A percentile compares a stretch with the other conserved stretches of the same genome.
These are phyloP conservation scores for Candida taoyuanica DNA, from an alignment of 805 yeast genomes.

Conservation along the genomic window DNA sequence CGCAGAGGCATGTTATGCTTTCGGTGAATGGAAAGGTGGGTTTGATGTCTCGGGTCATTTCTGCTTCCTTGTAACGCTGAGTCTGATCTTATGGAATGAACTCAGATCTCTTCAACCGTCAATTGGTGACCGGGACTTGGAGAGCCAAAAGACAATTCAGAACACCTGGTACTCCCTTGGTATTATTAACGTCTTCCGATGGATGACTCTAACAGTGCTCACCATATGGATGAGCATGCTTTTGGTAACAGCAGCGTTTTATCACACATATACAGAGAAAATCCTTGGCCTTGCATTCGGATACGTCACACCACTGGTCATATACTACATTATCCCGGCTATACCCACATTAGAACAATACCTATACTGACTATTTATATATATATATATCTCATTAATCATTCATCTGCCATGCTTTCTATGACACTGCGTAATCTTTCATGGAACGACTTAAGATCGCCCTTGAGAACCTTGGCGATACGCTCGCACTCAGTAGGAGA, in stretches of 20 bases:
- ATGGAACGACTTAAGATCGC: slow-evolving; percentile 13
- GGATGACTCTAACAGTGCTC: slow-evolving; percentile 18
- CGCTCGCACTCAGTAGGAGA: slow-evolving; percentile 10
- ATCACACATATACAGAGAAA: slow-evolving; percentile 77
- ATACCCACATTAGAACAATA: background rate
- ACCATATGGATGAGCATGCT: slow-evolving; percentile 54
- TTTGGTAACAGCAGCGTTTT: slow-evolving; percentile 73
- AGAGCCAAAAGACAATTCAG: background rate
- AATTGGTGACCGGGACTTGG: background rate
- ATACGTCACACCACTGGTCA: slow-evolving; percentile 41
- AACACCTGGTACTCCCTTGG: slow-evolving; percentile 5
- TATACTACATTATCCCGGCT: slow-evolving; percentile 33
- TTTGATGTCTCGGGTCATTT: slow-evolving; percentile 54
- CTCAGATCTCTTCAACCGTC: slow-evolving; percentile 17
- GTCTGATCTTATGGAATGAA: slow-evolving; percentile 39
- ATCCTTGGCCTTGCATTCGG: slow-evolving; percentile 66
- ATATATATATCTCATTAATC: no score
- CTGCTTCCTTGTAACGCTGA: slow-evolving; percentile 39
- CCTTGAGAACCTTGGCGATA: slow-evolving; percentile 19
- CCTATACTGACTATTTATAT: slow-evolving; percentile 1
- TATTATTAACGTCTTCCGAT: slow-evolving; percentile 9
- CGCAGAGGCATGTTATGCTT: slow-evolving; percentile 30
- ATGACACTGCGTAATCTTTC: slow-evolving; percentile 18
- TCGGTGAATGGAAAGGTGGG: slow-evolving; percentile 43
- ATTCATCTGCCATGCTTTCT: slow-evolving; percentile 12